phyloP scores from a whole-genome alignment of 768 basidiomycete species.

The Lactarius psammicola region DNA sequence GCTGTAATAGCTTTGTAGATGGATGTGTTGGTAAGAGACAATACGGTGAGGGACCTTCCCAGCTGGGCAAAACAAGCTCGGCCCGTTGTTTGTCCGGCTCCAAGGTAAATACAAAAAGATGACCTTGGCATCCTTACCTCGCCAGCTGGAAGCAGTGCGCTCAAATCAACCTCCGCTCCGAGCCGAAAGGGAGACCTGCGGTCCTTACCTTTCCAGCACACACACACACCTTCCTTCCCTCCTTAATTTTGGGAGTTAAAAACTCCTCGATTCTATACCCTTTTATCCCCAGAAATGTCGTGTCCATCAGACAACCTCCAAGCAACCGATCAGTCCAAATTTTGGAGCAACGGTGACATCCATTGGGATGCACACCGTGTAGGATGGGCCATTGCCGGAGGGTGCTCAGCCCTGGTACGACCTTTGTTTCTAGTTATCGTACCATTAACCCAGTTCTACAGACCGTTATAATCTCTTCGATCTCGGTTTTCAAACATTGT shows the following conservation, averaged over 20 bases:
- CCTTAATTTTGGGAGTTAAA: background rate
- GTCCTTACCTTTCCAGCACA: background rate
- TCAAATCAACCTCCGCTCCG: no score
- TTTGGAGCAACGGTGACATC: conserved; percentile 55
- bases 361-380: conserved; percentile 64
- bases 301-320: conserved; percentile 55
- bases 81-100: no score
- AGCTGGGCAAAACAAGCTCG: no score
- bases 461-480: conserved; percentile 60
- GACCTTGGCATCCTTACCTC: no score
- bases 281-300: background rate
- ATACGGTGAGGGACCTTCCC: no score
- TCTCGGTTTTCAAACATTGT: conserved; percentile 60
- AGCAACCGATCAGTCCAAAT: conserved; percentile 55
- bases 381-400: conserved; percentile 73
- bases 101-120: no score
- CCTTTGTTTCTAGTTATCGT: conserved; percentile 17
- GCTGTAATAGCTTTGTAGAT: no score
- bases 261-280: background rate
- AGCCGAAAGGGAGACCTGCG: no score
- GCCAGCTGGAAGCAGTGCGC: no score
- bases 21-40: no score
- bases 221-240: background rate
- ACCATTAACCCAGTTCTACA: conserved; percentile 31
- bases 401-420: conserved; percentile 53